Evolutionary conservation across 1,284 basidiomycete genomes (phyloP).

Genomic region (Cystobasidium pallidum): DNA sequence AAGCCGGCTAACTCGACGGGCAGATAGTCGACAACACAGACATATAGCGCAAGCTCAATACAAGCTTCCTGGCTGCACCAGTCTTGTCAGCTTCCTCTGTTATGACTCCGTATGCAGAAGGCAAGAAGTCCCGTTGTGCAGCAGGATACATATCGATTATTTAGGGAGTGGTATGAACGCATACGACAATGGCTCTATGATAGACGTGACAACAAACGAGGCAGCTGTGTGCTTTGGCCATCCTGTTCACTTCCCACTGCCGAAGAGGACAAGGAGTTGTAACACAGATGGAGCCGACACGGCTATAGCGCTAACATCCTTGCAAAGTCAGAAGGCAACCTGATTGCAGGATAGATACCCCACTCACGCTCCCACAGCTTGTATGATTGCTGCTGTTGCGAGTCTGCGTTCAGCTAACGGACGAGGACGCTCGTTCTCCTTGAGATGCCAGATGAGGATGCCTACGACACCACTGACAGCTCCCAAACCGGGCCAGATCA

Average conservation of each 20-base stretch:
- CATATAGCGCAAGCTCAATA: background rate
- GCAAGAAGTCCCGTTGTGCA: background rate
- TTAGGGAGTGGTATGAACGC: background rate
- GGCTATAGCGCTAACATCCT: constrained; percentile 5
- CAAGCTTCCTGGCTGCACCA: background rate
- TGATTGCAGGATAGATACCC: background rate
- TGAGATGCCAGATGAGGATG: constrained; percentile 28
- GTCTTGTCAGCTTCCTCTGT: background rate
- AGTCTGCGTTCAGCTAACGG: constrained; percentile 21
- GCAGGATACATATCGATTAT: background rate
- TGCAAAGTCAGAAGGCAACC: background rate
- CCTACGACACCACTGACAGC: constrained; percentile 36
- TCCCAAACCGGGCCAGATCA: constrained; percentile 38
- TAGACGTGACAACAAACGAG: no score
- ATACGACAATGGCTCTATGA: no score
- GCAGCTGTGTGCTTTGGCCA: no score
- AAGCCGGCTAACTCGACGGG: background rate
- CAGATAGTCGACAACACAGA: no score
- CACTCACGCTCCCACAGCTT: constrained; percentile 40
- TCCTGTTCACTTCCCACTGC: constrained; percentile 17
- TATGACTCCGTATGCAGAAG: background rate
- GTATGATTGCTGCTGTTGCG: constrained; percentile 30
- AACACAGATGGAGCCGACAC: constrained; percentile 38
- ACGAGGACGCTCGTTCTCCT: constrained; percentile 22
- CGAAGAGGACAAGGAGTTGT: constrained; percentile 13